phyloP scores from a whole-genome alignment of 208 protist species.

The Leishmania tropica region DNA sequence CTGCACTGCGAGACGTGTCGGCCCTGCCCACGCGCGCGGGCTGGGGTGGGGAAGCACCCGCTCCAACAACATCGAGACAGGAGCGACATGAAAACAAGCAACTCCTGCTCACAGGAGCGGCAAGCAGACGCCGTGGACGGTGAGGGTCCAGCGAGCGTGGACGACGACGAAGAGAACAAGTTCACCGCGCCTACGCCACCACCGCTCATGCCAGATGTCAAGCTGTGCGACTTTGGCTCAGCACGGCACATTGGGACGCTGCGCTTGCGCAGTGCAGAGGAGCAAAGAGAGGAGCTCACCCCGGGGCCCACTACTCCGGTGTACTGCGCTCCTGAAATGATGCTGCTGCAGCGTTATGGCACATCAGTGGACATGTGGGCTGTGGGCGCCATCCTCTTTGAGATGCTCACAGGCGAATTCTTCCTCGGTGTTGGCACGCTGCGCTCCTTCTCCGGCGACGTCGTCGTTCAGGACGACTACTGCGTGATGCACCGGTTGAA shows the following conservation, averaged over 20 bases:
- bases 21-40: neutral
- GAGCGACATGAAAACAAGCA: neutral
- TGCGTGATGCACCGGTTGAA: conserved; percentile 93
- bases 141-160: neutral
- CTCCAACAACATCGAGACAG: neutral
- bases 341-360: conserved; percentile 71
- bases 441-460: conserved; percentile 70
- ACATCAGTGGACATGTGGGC: conserved; percentile 91
- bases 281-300: conserved; percentile 53
- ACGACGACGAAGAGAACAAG: neutral
- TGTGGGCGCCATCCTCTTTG: conserved; percentile 90
- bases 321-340: conserved; percentile 93
- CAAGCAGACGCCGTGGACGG: neutral
- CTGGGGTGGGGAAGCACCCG: neutral
- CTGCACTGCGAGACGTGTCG: conserved; percentile 27
- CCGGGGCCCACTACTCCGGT: conserved; percentile 93
- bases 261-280: conserved; percentile 96
- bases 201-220: conserved; percentile 44
- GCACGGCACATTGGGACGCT: conserved; percentile 81
- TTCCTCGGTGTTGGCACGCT: conserved; percentile 96
- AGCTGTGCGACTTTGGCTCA: conserved; percentile 87
- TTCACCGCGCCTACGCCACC: neutral
- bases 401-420: conserved; percentile 82
- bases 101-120: neutral
- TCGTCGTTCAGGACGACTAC: conserved; percentile 54